Conservation (phyloP, 768 basidiomycete genomes). For the Megacollybia marginata region DNA sequence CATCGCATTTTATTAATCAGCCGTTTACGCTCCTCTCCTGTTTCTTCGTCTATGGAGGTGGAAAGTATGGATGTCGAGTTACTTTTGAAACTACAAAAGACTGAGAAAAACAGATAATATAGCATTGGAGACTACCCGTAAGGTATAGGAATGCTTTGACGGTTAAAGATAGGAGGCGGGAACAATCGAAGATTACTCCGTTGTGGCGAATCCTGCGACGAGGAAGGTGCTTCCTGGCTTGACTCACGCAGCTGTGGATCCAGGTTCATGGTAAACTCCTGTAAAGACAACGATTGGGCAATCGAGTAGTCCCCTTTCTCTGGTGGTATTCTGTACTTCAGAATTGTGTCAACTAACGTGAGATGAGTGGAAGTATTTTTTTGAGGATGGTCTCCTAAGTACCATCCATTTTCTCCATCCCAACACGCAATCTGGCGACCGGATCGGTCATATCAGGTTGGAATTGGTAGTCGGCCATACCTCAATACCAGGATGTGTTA, state of each 20-base stretch:
- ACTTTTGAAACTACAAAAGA: conserved; percentile 55
- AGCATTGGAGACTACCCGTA: conserved; percentile 51
- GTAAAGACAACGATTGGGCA: neutral
- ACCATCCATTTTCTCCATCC: conserved; percentile 85
- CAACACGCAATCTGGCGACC: conserved; percentile 54
- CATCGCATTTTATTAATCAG: conserved; percentile 84
- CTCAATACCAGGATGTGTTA: neutral
- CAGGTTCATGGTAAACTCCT: conserved; percentile 27
- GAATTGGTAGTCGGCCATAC: neutral
- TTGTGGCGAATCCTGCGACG: conserved; percentile 5
- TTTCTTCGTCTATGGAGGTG: conserved; percentile 61
- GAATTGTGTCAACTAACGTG: conserved; percentile 61
- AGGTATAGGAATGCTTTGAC: conserved; percentile 69
- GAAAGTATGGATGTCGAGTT: conserved; percentile 69
- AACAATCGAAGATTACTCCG: conserved; percentile 65
- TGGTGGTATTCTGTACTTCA: conserved; percentile 58
- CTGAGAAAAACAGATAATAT: neutral
- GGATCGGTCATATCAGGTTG: conserved; percentile 80
- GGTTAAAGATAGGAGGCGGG: conserved; percentile 86
- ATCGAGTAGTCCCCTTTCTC: conserved; percentile 56
- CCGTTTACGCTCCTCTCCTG: conserved; percentile 74
- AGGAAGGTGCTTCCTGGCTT: neutral
- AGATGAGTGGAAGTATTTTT: conserved; percentile 1
- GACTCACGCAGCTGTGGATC: conserved; percentile 38
- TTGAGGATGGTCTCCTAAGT: conserved; percentile 10